A percentile compares a stretch with the other conserved stretches of the same genome.
These are phyloP conservation scores for Erythrophleum ivorense DNA, from an alignment of 331 rosid genomes.

Conservation along the genomic window DNA sequence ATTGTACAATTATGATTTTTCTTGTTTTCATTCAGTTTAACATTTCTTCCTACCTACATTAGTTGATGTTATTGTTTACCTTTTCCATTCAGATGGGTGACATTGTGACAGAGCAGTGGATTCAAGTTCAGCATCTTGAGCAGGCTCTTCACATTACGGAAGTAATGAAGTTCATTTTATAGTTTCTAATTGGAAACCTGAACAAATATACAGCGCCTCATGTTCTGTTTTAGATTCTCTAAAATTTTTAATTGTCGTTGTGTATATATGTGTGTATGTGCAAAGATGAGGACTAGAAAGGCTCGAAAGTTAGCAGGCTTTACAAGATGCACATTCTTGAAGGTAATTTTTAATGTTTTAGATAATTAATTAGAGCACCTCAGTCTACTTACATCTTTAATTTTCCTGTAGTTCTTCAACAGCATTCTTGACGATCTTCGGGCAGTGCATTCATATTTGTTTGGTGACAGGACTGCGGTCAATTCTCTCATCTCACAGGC, in stretches of 20 bases:
- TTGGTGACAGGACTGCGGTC: slow-evolving; percentile 44
- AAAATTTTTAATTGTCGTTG: slow-evolving; percentile 27
- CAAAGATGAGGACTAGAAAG: slow-evolving; percentile 61
- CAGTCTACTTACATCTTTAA: slow-evolving; percentile 25
- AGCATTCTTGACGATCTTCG: slow-evolving; percentile 48
- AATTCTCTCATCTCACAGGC: slow-evolving; percentile 57
- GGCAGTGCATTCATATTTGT: slow-evolving; percentile 46
- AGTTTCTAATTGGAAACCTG: slow-evolving; percentile 20
- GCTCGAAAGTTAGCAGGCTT: slow-evolving; percentile 49
- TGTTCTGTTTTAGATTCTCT: slow-evolving; percentile 23
- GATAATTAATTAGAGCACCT: slow-evolving; percentile 24
- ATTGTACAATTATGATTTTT: slow-evolving; percentile 15
- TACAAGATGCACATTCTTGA: slow-evolving; percentile 67
- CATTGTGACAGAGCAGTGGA: slow-evolving; percentile 87
- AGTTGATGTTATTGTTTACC: slow-evolving; percentile 37
- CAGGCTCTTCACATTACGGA: slow-evolving; percentile 86
- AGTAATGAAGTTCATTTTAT: slow-evolving; percentile 50
- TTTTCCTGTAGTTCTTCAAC: slow-evolving; percentile 58
- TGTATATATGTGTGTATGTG: slow-evolving; percentile 9
- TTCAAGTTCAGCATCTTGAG: slow-evolving; percentile 90
- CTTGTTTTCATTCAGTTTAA: slow-evolving; percentile 34
- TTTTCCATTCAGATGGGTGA: slow-evolving; percentile 66
- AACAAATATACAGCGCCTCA: slow-evolving; percentile 16
- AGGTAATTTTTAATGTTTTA: slow-evolving; percentile 54
- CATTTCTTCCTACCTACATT: slow-evolving; percentile 4